Percentiles rank a stretch among this genome's conserved stretches.
These are phyloP conservation scores for Fusarium equiseti DNA, from an alignment of 2,329 filamentous ascomycete genomes.

Conservation along the genomic window DNA sequence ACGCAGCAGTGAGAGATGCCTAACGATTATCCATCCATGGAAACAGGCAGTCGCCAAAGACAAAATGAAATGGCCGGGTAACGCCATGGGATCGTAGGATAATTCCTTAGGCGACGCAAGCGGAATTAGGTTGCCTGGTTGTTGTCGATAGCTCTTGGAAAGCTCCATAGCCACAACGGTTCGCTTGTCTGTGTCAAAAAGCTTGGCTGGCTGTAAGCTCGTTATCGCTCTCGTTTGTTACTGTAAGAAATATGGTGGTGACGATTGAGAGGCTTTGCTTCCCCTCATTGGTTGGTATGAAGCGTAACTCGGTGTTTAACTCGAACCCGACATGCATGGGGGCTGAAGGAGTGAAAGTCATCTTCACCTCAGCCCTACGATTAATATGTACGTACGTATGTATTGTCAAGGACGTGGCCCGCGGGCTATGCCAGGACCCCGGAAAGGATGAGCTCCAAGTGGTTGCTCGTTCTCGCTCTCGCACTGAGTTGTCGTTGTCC, in stretches of 20 bases:
- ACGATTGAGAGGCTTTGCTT: slow-evolving; percentile 4
- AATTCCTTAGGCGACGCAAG: slow-evolving; percentile 9
- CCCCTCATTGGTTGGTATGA: slow-evolving; percentile 30
- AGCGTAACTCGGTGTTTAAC: slow-evolving; percentile 26
- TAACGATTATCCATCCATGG: slow-evolving; percentile 6
- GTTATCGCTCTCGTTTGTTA: not conserved
- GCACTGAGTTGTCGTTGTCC: not conserved
- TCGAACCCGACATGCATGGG: slow-evolving; percentile 17
- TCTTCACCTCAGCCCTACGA: slow-evolving; percentile 42
- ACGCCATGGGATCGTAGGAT: slow-evolving; percentile 11
- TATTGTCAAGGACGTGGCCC: slow-evolving; percentile 18
- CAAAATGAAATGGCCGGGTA: slow-evolving; percentile 16
- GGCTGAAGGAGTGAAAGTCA: slow-evolving; percentile 22
- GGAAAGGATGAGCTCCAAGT: slow-evolving; percentile 15
- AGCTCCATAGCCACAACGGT: slow-evolving; percentile 6
- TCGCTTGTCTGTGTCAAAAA: not conserved
- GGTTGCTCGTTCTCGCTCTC: slow-evolving; percentile 31
- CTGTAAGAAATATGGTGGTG: slow-evolving; percentile 17
- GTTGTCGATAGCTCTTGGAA: slow-evolving; percentile 3
- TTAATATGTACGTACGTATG: slow-evolving; percentile 15
- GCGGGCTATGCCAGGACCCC: slow-evolving; percentile 7
- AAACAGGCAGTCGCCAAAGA: slow-evolving; percentile 22
- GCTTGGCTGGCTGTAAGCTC: slow-evolving; percentile 28
- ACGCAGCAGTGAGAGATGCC: slow-evolving; percentile 7
- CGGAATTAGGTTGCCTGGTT: slow-evolving; percentile 9